phyloP scores from a whole-genome alignment of 768 basidiomycete genomes.

The Boletus speciosus region DNA sequence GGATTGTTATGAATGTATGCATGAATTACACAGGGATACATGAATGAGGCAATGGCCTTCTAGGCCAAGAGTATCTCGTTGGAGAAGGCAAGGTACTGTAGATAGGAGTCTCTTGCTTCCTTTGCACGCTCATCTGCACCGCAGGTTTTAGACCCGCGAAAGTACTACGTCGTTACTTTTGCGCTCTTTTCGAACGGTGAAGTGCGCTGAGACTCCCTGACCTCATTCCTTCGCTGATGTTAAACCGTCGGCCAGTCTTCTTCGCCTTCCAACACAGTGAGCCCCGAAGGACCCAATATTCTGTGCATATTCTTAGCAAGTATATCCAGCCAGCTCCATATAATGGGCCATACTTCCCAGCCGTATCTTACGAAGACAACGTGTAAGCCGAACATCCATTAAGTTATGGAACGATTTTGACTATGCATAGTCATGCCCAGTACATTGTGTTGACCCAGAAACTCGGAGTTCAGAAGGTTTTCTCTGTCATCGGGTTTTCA shows the following conservation, averaged over 20 bases:
- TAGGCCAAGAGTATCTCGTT: constrained; percentile 50
- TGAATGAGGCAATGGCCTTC: constrained; percentile 15
- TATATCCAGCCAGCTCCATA: constrained; percentile 45
- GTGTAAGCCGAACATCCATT: constrained; percentile 36
- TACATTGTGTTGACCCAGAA: constrained; percentile 46
- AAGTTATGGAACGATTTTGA: background rate
- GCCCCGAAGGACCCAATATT: background rate
- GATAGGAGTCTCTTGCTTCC: background rate
- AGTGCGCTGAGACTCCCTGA: constrained; percentile 29
- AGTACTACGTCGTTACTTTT: constrained; percentile 56
- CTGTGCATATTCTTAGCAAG: background rate
- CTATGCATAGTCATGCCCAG: constrained; percentile 46
- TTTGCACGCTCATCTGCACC: background rate
- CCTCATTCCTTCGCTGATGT: background rate
- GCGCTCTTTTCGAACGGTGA: constrained; percentile 60
- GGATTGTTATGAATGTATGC: background rate
- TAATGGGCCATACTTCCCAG: constrained; percentile 58
- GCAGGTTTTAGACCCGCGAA: constrained; percentile 46
- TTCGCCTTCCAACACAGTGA: constrained; percentile 51
- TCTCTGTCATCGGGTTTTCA: constrained; percentile 50
- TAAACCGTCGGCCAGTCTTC: constrained; percentile 41
- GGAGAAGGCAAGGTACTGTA: constrained; percentile 46
- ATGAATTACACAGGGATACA: background rate
- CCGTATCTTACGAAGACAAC: constrained; percentile 55
- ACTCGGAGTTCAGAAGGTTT: constrained; percentile 43